These are phyloP conservation scores for Scheffersomyces lignosus DNA, from an alignment of 805 yeast genomes.

Conservation along the genomic window DNA sequence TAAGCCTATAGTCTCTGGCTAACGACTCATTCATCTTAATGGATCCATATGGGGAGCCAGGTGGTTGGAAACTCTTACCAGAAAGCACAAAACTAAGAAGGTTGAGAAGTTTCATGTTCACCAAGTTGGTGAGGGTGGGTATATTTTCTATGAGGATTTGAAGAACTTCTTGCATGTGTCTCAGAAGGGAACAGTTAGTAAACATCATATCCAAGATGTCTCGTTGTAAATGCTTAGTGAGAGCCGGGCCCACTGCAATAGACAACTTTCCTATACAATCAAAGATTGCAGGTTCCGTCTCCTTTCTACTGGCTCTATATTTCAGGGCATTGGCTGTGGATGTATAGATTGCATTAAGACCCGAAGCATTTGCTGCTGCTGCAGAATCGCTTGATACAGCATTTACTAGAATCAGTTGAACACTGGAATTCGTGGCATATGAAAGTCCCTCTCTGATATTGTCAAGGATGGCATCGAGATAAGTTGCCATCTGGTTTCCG, in stretches of 20 bases:
- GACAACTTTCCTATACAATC: slow-evolving; percentile 87
- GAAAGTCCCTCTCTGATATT: slow-evolving; percentile 77
- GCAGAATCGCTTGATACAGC: slow-evolving; percentile 32
- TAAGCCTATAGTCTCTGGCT: slow-evolving; percentile 77
- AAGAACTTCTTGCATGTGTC: slow-evolving; percentile 75
- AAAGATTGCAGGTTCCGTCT: slow-evolving; percentile 81
- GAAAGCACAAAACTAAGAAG: slow-evolving; percentile 73
- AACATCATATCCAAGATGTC: slow-evolving; percentile 79
- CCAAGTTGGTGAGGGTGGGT: slow-evolving; percentile 75
- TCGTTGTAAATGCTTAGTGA: slow-evolving; percentile 82
- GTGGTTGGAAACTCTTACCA: slow-evolving; percentile 78
- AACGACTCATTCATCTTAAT: slow-evolving; percentile 57
- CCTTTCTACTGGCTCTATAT: slow-evolving; percentile 58
- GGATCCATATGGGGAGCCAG: slow-evolving; percentile 78
- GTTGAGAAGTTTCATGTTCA: slow-evolving; percentile 70
- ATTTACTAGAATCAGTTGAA: slow-evolving; percentile 41
- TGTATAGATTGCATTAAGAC: slow-evolving; percentile 23
- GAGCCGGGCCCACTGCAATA: slow-evolving; percentile 86
- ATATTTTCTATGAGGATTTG: slow-evolving; percentile 66
- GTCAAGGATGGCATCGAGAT: slow-evolving; percentile 82
- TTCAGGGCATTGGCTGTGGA: slow-evolving; percentile 45
- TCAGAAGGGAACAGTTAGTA: slow-evolving; percentile 75
- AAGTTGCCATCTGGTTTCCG: slow-evolving; percentile 80
- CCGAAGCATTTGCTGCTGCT: slow-evolving; percentile 12
- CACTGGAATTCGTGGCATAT: slow-evolving; percentile 34